Base-by-base conservation (phyloP, 1,284 basidiomycete genomes). In the Papiliotrema nemorosa region DNA sequence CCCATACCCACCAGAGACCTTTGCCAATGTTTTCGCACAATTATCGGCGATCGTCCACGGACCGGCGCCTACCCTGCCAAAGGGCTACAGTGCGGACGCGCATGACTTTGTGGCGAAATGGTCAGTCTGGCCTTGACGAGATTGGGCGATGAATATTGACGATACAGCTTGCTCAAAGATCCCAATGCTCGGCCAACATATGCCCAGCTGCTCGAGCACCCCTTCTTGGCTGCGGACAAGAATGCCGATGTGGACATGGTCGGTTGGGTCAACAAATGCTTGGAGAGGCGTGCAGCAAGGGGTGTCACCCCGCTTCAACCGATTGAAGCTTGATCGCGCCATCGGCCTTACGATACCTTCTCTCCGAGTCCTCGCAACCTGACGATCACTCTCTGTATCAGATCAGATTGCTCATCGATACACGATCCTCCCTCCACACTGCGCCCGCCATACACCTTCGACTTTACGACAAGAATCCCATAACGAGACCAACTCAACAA, bases 1-100 rank as follows among this genome's bases (percentile, higher is more conserved):
- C 74, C 96, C 94, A 1, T 98, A 97, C 70, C 94, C 94, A 25
- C 93, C 93, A n/a, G 93, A 97, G 76, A 94, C 92, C 3, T 98
- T 96, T 71, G 84, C 85, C 49, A 97, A 97, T 70, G 92, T 97
- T 2, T 96, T 98, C 71, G 88, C 92, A 2, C 92, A 98, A 76
- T 78, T 98, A 36, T 90, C 88, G 26, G 93, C 93, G 2, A 98
- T 98, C 58, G 92, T 98, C 3, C 85, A 97, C 61, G 96, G 93
- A 1, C 86, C 92, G 43, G 84, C 93, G 6, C 94, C 96, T 3
- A 82, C 84, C 48, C 77, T 98, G 39, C 91, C 93, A 2, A 72
- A 72, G 60, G 77, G 41, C 33, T 76, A 80, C 75, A 60, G 56
- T 49, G 63, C 60, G 20, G 72, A 72, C 18, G 77, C 78, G 6